These are phyloP conservation scores for Fusarium anguioides DNA, from an alignment of 2,329 filamentous ascomycete species.

Conservation along the genomic window DNA sequence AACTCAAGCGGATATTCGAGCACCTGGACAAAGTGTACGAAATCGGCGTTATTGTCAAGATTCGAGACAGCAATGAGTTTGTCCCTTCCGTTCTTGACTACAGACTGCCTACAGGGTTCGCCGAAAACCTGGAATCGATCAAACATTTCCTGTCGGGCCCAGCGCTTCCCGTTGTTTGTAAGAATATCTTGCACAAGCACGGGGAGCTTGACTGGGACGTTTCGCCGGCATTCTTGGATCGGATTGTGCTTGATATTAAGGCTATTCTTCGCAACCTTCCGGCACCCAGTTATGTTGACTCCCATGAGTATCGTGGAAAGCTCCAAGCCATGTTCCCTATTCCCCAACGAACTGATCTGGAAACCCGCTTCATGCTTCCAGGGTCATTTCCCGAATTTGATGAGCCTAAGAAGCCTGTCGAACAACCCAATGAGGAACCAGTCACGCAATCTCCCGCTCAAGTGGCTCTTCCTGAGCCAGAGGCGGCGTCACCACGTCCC, in stretches of 20 bases:
- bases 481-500: constrained; percentile 4
- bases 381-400: constrained; percentile 45
- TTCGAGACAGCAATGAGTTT: constrained; percentile 37
- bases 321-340: constrained; percentile 39
- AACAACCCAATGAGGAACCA: not conserved
- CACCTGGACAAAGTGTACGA: constrained; percentile 45
- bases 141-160: constrained; percentile 45
- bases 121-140: constrained; percentile 35
- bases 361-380: constrained; percentile 36
- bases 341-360: constrained; percentile 29
- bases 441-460: not conserved
- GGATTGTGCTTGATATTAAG: constrained; percentile 46
- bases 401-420: constrained; percentile 16
- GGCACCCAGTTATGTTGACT: constrained; percentile 47
- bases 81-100: constrained; percentile 45
- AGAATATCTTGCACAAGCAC: constrained; percentile 36
- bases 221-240: constrained; percentile 43
- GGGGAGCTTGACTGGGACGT: constrained; percentile 19
- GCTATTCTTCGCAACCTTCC: constrained; percentile 45
- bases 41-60: constrained; percentile 44
- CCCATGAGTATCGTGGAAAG: constrained; percentile 39
- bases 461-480: not conserved
- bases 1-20: constrained; percentile 34
- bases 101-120: constrained; percentile 18
- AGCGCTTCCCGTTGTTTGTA: constrained; percentile 42